Percentiles rank a stretch among this genome's conserved stretches.
Conservation (phyloP, 2,329 filamentous ascomycete genomes). For the Fusarium floridanum region DNA sequence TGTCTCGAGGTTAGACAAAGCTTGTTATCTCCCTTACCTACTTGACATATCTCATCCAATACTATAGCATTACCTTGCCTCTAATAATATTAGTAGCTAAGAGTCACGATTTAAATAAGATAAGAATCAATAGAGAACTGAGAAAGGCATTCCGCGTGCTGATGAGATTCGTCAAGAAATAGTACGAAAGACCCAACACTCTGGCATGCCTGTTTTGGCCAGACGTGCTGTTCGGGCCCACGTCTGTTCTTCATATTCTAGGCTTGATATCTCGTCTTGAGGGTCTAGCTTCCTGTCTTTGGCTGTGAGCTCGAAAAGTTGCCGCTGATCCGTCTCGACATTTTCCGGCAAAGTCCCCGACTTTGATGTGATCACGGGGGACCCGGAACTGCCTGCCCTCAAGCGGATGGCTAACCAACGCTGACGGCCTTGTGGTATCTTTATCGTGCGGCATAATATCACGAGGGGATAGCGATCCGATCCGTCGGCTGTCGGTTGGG, state of each 20-base stretch:
- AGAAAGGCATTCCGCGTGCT: no score
- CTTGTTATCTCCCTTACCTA: background rate
- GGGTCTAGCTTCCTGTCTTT: background rate
- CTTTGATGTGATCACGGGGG: background rate
- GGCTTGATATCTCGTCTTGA: background rate
- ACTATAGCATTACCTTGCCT: background rate
- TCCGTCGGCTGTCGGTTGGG: background rate
- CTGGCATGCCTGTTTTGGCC: background rate
- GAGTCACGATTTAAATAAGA: background rate
- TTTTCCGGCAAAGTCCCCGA: background rate
- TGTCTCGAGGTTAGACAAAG: background rate
- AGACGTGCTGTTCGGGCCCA: background rate
- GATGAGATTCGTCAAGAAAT: background rate
- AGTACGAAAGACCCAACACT: background rate
- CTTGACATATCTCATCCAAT: background rate
- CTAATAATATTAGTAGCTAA: background rate
- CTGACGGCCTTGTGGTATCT: background rate
- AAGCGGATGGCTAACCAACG: rapidly evolving
- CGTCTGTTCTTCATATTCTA: background rate
- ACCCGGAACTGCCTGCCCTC: background rate
- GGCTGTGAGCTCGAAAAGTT: background rate
- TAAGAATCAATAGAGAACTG: background rate
- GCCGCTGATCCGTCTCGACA: background rate
- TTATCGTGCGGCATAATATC: background rate
- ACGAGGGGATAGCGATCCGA: background rate